Evolutionary conservation across 2,329 filamentous ascomycete species (phyloP).

Genomic region (Zasmidium angulare): DNA sequence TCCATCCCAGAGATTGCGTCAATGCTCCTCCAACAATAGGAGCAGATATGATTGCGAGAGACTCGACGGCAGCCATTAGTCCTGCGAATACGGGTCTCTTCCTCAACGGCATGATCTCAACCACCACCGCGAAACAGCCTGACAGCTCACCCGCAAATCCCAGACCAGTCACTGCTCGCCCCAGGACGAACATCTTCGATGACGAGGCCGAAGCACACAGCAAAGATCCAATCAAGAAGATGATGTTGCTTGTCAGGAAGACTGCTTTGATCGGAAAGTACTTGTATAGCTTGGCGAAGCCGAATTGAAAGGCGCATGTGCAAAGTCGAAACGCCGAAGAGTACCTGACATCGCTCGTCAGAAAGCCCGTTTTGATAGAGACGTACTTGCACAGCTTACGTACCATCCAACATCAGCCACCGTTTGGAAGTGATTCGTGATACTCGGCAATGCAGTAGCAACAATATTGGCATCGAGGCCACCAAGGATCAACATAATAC

Average conservation of each 20-base stretch:
- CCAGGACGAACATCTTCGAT: constrained; percentile 32
- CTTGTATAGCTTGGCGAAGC: constrained; percentile 33
- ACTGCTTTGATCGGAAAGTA: constrained; percentile 35
- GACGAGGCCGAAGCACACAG: constrained; percentile 32
- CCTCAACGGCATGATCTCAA: constrained; percentile 26
- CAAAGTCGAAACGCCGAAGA: constrained; percentile 5
- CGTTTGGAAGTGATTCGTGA: constrained; percentile 49
- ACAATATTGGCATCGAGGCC: constrained; percentile 30
- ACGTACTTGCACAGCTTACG: constrained; percentile 3
- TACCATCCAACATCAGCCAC: constrained; percentile 49
- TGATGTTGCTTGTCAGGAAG: constrained; percentile 23
- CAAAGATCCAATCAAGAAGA: constrained; percentile 30
- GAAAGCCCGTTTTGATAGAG: background rate
- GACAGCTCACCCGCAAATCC: constrained; percentile 25
- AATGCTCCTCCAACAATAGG: constrained; percentile 39
- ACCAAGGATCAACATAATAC: constrained; percentile 15
- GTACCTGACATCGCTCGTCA: too few species aligned
- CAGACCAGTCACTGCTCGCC: constrained; percentile 34
- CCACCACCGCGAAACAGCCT: constrained; percentile 20
- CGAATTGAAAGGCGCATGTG: constrained; percentile 23
- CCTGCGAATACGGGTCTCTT: constrained; percentile 31
- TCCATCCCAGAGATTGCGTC: constrained; percentile 37
- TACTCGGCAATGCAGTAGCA: constrained; percentile 44
- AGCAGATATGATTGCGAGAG: constrained; percentile 28
- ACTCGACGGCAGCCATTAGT: constrained; percentile 29